Conservation (phyloP, 2,329 filamentous ascomycete species). For the Colletotrichum higginsianum region DNA sequence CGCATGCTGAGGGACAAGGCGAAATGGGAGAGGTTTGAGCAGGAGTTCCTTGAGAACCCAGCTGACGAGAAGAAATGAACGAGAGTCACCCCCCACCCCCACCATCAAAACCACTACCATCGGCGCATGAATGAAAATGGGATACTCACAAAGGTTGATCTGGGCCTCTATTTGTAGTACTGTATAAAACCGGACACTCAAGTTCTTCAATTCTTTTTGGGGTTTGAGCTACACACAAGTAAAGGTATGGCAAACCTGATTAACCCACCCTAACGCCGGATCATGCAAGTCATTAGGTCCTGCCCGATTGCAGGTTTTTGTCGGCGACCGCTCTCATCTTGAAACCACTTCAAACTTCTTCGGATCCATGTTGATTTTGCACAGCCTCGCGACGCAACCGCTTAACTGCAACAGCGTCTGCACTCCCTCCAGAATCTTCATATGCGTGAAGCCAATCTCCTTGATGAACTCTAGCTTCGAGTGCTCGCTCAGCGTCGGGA, state of each 20-base stretch:
- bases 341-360: constrained; percentile 75
- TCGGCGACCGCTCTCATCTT: constrained; percentile 48
- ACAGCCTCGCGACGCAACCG: constrained; percentile 90
- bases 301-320: constrained; percentile 1
- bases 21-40: constrained; percentile 78
- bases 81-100: too few relatives aligned
- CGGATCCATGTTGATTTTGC: constrained; percentile 97
- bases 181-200: constrained; percentile 34
- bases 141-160: constrained; percentile 6
- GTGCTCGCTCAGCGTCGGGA: constrained; percentile 92
- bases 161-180: constrained; percentile 26
- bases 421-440: constrained; percentile 98
- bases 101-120: background rate
- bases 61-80: constrained; percentile 52
- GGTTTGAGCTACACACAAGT: constrained; percentile 26
- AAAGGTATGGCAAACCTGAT: constrained; percentile 20
- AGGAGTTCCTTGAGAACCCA: constrained; percentile 66
- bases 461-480: constrained; percentile 97
- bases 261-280: constrained; percentile 52
- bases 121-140: background rate
- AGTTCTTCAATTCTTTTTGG: constrained; percentile 22
- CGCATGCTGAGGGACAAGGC: constrained; percentile 75
- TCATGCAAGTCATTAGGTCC: constrained; percentile 45
- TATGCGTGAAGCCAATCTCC: constrained; percentile 98
- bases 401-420: constrained; percentile 95